Evolutionary conservation across 2,329 filamentous ascomycete species (phyloP).

Genomic region (Aureobasidium pullulans): DNA sequence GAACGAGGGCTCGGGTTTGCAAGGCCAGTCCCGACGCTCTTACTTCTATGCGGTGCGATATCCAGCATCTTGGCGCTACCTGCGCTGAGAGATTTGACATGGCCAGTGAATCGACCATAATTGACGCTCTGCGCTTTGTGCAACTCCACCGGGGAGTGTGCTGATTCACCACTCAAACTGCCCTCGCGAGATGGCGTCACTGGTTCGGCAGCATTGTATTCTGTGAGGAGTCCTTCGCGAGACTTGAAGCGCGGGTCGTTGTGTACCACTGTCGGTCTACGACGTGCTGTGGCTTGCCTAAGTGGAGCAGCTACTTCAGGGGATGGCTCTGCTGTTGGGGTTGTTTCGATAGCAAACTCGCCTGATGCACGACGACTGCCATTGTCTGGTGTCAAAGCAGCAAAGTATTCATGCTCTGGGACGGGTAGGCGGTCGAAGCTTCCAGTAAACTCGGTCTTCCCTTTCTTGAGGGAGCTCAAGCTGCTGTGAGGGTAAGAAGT

Average conservation of each 20-base stretch:
- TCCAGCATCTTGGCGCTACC: constrained; percentile 71
- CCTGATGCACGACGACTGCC: constrained; percentile 13
- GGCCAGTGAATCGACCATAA: constrained; percentile 44
- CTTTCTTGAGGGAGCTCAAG: constrained; percentile 36
- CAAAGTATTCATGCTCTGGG: constrained; percentile 69
- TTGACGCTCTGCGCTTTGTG: constrained; percentile 66
- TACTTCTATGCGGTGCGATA: constrained; percentile 30
- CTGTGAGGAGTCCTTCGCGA: constrained; percentile 51
- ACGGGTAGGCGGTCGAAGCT: constrained; percentile 58
- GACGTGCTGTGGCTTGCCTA: constrained; percentile 43
- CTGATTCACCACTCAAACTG: constrained; percentile 13
- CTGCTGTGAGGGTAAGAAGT: constrained; percentile 41
- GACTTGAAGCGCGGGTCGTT: constrained; percentile 52
- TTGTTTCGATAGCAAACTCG: not conserved
- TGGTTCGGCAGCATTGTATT: constrained; percentile 27
- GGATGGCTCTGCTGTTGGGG: constrained; percentile 12
- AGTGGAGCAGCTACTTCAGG: constrained; percentile 9
- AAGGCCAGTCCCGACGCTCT: not conserved
- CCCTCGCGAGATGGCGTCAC: constrained; percentile 1
- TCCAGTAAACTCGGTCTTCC: constrained; percentile 47
- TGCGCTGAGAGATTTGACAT: constrained; percentile 66
- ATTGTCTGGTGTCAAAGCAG: constrained; percentile 32
- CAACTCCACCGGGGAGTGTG: constrained; percentile 26
- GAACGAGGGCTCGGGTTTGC: not conserved
- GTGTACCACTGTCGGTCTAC: constrained; percentile 59